Conservation (phyloP, 169 alveolate genomes). For the Cytauxzoon felis region DNA sequence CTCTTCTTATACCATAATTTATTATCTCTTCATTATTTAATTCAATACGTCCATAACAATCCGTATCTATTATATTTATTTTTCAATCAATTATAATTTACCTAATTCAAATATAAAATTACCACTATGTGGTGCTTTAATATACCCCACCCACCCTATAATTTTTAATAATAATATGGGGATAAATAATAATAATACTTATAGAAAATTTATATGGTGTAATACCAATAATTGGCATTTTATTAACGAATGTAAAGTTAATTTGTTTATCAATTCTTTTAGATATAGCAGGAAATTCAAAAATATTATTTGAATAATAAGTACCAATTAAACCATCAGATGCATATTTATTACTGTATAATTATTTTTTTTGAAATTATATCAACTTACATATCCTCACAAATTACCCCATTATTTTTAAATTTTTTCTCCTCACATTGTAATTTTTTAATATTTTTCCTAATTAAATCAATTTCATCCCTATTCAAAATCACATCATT, state of each 20-base stretch:
- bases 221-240: constrained; percentile 78
- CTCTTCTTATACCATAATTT: constrained; percentile 26
- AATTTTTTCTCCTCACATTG: constrained; percentile 23
- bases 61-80: constrained; percentile 4
- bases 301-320: constrained; percentile 32
- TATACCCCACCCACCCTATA: constrained; percentile 51
- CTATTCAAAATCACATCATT: constrained; percentile 15
- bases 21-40: constrained; percentile 35
- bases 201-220: constrained; percentile 80
- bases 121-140: constrained; percentile 55
- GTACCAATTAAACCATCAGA: constrained; percentile 62
- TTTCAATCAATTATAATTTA: not conserved
- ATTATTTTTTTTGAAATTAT: not conserved
- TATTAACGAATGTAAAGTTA: constrained; percentile 74
- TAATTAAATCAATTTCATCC: constrained; percentile 25
- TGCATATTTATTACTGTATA: constrained; percentile 3
- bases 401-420: constrained; percentile 8
- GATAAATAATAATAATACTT: constrained; percentile 21
- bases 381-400: constrained; percentile 1
- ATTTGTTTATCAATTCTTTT: constrained; percentile 75
- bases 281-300: constrained; percentile 67
- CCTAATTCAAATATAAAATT: constrained; percentile 34
- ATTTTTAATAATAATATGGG: not conserved
- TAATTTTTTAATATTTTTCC: constrained; percentile 34
- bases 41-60: constrained; percentile 33